A percentile compares a stretch with the other conserved stretches of the same genome.
Evolutionary conservation across 139 green algal genomes (phyloP).

Genomic region (Diplosphaera chodatii): DNA sequence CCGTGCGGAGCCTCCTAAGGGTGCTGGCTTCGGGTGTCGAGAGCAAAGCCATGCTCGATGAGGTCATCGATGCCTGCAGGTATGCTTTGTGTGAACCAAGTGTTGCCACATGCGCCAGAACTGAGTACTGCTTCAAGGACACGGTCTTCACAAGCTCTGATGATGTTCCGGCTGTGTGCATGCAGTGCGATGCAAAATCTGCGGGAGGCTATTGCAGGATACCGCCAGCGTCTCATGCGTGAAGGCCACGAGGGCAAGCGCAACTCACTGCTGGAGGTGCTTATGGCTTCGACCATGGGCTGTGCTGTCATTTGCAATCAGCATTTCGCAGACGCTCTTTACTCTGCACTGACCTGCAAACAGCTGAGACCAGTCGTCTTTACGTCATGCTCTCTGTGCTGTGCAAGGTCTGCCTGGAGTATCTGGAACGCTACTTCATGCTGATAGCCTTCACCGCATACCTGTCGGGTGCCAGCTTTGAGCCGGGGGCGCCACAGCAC

Average conservation of each 20-base stretch:
- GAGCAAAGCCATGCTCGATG: slow-evolving; percentile 57
- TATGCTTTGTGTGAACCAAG: too few species aligned
- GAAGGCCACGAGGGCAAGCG: slow-evolving; percentile 75
- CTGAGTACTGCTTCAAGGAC: too few species aligned
- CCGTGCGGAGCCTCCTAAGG: slow-evolving; percentile 69
- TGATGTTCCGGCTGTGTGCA: not conserved
- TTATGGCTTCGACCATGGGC: too few species aligned
- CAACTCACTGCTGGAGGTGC: slow-evolving; percentile 60
- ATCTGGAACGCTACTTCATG: slow-evolving; percentile 75
- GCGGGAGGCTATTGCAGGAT: slow-evolving; percentile 76
- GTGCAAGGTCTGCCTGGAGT: slow-evolving; percentile 75
- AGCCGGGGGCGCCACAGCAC: slow-evolving; percentile 32
- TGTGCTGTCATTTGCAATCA: too few species aligned
- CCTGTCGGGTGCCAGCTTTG: slow-evolving; percentile 55
- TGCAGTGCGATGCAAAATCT: slow-evolving; percentile 69
- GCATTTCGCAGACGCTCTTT: too few species aligned
- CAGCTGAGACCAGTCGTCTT: not conserved
- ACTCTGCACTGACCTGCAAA: too few species aligned
- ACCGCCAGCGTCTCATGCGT: slow-evolving; percentile 69
- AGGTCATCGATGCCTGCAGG: slow-evolving; percentile 68
- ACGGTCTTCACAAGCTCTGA: too few species aligned
- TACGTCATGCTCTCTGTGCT: not conserved
- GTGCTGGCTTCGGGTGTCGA: slow-evolving; percentile 56
- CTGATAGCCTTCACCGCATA: slow-evolving; percentile 84
- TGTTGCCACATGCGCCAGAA: too few species aligned